Percentiles rank a stretch among this genome's conserved stretches.
phyloP scores from a whole-genome alignment of 768 basidiomycete genomes.

The Lentinula sp. region DNA sequence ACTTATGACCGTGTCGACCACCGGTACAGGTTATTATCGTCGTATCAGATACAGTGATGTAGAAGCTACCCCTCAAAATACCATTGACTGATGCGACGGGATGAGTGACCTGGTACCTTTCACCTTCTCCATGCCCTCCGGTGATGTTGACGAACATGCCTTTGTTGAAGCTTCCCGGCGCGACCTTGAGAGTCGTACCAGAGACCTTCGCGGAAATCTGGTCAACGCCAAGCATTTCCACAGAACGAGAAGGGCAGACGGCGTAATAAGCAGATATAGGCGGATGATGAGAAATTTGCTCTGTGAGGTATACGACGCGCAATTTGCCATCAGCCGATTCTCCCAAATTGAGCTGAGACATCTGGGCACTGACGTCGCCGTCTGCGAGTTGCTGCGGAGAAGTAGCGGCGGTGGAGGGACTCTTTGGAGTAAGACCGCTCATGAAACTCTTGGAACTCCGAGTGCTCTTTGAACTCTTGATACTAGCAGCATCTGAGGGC shows the following conservation, averaged over 20 bases:
- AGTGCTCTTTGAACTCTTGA: constrained; percentile 46
- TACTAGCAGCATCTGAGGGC: constrained; percentile 46
- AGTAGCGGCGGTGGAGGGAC: constrained; percentile 50
- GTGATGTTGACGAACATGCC: constrained; percentile 82
- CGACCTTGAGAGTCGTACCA: constrained; percentile 77
- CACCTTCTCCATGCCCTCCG: constrained; percentile 70
- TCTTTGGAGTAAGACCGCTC: constrained; percentile 48
- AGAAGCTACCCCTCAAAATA: constrained; percentile 85
- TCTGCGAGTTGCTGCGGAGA: constrained; percentile 39
- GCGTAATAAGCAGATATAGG: constrained; percentile 87
- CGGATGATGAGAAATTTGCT: constrained; percentile 96
- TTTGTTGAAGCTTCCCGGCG: constrained; percentile 80
- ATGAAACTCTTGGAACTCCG: constrained; percentile 56
- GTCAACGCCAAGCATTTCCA: constrained; percentile 79
- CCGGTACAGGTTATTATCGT: constrained; percentile 79
- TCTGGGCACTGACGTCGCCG: constrained; percentile 42
- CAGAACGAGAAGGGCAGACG: constrained; percentile 61
- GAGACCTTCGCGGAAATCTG: constrained; percentile 92
- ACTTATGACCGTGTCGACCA: constrained; percentile 51
- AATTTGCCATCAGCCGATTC: constrained; percentile 34
- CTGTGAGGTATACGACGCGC: constrained; percentile 79
- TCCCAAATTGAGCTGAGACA: constrained; percentile 57
- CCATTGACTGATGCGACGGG: constrained; percentile 90
- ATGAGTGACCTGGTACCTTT: constrained; percentile 83
- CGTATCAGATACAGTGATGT: constrained; percentile 78